These are phyloP conservation scores for Medicago lupulina DNA, from an alignment of 306 rosid genomes.

Conservation along the genomic window DNA sequence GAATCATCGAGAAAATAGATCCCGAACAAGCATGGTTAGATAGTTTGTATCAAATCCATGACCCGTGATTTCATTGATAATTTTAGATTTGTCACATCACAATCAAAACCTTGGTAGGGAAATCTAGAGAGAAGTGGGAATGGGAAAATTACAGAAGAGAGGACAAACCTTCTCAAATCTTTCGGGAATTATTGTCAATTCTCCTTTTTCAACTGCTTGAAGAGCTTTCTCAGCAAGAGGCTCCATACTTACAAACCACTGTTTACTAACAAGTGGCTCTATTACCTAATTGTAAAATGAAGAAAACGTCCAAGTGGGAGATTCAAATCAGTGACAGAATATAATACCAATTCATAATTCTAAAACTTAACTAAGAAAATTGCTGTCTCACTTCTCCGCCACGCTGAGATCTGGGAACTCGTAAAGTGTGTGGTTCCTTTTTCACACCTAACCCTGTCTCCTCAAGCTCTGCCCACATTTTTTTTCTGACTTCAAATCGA, in stretches of 20 bases:
- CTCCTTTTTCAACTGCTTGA: constrained; percentile 81
- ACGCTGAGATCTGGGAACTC: constrained; percentile 99
- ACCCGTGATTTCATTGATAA: not conserved
- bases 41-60: constrained; percentile 3
- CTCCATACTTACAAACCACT: constrained; percentile 98
- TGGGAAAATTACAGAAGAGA: not conserved
- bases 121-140: not conserved
- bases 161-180: constrained; percentile 87
- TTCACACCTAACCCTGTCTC: constrained; percentile 86
- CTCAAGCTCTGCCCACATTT: constrained; percentile 93
- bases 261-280: constrained; percentile 96
- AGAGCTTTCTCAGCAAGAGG: constrained; percentile 93
- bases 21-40: not conserved
- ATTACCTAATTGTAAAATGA: constrained; percentile 66
- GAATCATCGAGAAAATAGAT: not conserved
- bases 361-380: constrained; percentile 22
- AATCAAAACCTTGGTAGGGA: constrained; percentile 1
- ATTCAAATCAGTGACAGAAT: not conserved
- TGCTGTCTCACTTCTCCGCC: constrained; percentile 90
- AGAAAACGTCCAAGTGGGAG: constrained; percentile 27
- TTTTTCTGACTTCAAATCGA: constrained; percentile 95
- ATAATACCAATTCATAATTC: constrained; percentile 30
- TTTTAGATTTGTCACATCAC: not conserved
- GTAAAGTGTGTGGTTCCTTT: constrained; percentile 82
- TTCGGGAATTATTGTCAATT: constrained; percentile 83